Base-by-base conservation (phyloP, 164 flowering plant genomes). In the Annona squamosa region DNA sequence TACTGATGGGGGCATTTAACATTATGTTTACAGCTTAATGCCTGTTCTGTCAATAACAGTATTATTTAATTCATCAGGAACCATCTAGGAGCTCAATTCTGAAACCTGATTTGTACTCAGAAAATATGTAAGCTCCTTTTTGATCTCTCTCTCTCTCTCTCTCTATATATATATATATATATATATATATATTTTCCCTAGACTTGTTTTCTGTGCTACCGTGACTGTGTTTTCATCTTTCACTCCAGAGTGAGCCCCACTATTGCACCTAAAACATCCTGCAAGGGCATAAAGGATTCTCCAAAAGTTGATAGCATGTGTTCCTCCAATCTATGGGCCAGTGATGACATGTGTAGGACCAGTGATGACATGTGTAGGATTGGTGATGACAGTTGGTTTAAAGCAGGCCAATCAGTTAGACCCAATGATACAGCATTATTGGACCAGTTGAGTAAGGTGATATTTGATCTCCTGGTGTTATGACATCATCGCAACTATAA, bases 341-440 rank as follows among this genome's bases (percentile, higher is more conserved):
- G 83, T 57, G 85, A 84, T 79, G 47, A 75, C 82, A 4, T 83
- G 75, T 73, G 67, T 65, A 65, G 69, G 79, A 66, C 69, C 48
- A 76, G 83, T 73, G 89, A 83, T 77, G 94, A 90, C 75, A 87
- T 90, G 90, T 90, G 94, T 73, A 80, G 72, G 78, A 76, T 90
- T 42, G 90, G 85, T 79, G 89, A 87, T 75, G 91, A 82, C 77
- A 88, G 86, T 73, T 89, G 82, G 70, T 72, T 86, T 74, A 48
- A 75, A 6, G 46, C 64, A 70, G 81, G 74, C 46, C 75, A 79
- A 72, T 78, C 89, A 47, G 66, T 65, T 18, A 81, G 81, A 65
- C 71, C 73, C 17, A 74, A 70, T 71, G 74, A 82, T 52, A 46
- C 62, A 1, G 63, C 75, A 37, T 71, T 75, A 19, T 77, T 85